Conservation (phyloP, 176 grass and related monocot species). For the Carex cristatella region DNA sequence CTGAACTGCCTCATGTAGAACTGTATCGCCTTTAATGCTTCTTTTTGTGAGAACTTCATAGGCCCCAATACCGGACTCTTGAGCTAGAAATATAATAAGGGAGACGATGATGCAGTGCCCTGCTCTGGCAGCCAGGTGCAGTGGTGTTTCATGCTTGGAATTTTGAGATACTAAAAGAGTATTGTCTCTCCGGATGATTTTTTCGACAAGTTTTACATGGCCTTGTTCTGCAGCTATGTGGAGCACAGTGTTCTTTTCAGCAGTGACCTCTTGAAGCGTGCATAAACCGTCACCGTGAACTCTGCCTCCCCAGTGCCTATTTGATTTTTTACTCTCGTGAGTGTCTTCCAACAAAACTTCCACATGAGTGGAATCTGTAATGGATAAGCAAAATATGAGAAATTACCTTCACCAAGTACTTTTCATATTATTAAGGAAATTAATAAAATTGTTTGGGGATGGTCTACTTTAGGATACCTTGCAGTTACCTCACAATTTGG, state of each 20-base stretch:
- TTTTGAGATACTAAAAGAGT: constrained; percentile 11
- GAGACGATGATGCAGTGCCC: not conserved
- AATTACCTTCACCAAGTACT: not conserved
- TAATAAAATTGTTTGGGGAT: no score
- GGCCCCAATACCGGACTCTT: not conserved
- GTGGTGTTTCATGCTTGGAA: constrained; percentile 25
- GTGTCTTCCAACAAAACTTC: not conserved
- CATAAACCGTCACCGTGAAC: not conserved
- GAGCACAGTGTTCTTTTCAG: constrained; percentile 26
- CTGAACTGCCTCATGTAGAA: not conserved
- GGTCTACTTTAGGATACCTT: no score
- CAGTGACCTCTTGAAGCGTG: constrained; percentile 19
- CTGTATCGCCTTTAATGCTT: not conserved
- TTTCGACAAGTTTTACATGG: constrained; percentile 6
- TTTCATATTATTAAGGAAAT: not conserved
- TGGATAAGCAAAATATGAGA: not conserved
- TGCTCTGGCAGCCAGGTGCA: constrained; percentile 27
- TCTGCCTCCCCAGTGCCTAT: not conserved
- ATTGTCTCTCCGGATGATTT: not conserved
- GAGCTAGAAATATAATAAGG: not conserved
- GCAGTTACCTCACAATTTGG: no score
- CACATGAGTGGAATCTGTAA: not conserved
- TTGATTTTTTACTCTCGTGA: not conserved
- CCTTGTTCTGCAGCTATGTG: constrained; percentile 33
- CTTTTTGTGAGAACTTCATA: not conserved